These are phyloP conservation scores for Tylopilus felleus DNA, from an alignment of 768 basidiomycete species.

Conservation along the genomic window DNA sequence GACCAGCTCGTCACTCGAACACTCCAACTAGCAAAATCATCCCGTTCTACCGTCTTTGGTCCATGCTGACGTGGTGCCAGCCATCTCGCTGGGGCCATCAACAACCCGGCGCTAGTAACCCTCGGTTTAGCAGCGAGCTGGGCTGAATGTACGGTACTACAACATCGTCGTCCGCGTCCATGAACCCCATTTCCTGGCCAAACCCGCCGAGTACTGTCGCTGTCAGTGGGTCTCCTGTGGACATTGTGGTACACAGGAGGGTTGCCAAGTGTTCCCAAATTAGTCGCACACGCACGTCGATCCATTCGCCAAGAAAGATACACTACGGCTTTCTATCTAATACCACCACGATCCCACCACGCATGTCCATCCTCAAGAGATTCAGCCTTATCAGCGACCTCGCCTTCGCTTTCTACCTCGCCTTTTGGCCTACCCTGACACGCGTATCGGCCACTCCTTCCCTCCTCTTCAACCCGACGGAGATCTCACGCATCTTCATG, in stretches of 20 bases:
- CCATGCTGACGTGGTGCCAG: background rate
- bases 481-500: conserved; percentile 56
- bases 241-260: background rate
- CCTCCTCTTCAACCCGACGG: conserved; percentile 43
- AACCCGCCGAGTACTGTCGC: background rate
- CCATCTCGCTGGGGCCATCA: background rate
- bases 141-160: background rate
- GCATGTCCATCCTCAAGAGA: conserved; percentile 15
- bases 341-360: conserved; percentile 3
- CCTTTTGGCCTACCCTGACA: conserved; percentile 46
- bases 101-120: background rate
- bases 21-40: background rate
- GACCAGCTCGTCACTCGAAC: background rate
- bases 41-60: background rate
- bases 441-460: conserved; percentile 40
- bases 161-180: background rate
- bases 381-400: conserved; percentile 45
- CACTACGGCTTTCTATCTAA: background rate
- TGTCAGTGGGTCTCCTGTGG: background rate
- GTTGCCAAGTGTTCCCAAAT: background rate
- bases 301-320: background rate
- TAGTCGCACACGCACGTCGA: background rate
- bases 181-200: background rate
- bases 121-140: too few relatives aligned
- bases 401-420: conserved; percentile 32